Percentiles rank a stretch among this genome's conserved stretches.
Conservation (phyloP, 306 rosid species). For the Morella rubra region DNA sequence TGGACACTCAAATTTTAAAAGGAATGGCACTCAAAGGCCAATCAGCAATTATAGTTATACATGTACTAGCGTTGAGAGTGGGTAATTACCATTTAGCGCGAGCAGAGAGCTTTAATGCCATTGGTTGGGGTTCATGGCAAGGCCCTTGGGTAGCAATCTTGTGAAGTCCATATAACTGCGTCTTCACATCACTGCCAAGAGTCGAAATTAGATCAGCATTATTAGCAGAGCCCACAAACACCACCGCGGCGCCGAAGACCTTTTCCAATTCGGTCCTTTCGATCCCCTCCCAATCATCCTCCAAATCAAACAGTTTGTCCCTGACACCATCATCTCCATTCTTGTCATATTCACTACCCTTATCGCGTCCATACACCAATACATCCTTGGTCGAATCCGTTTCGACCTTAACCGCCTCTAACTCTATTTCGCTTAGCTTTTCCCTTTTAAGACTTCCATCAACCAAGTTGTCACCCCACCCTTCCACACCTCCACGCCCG, state of each 20-base stretch:
- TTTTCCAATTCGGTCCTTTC: slow-evolving; percentile 73
- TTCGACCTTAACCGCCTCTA: slow-evolving; percentile 18
- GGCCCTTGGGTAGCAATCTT: slow-evolving; percentile 70
- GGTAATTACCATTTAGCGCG: slow-evolving; percentile 68
- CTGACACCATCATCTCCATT: slow-evolving; percentile 10
- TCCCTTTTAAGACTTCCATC: slow-evolving; percentile 31
- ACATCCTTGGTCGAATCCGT: slow-evolving; percentile 11
- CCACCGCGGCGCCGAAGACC: slow-evolving; percentile 57
- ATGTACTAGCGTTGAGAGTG: not conserved
- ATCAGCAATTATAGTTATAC: not conserved
- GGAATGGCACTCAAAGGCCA: not conserved
- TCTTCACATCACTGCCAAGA: slow-evolving; percentile 48
- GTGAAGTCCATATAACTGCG: slow-evolving; percentile 60
- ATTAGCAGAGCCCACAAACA: slow-evolving; percentile 39
- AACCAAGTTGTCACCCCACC: not conserved
- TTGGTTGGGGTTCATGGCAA: slow-evolving; percentile 65
- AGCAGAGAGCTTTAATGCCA: slow-evolving; percentile 60
- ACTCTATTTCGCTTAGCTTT: slow-evolving; percentile 24
- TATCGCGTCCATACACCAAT: slow-evolving; percentile 22
- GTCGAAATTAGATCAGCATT: slow-evolving; percentile 28
- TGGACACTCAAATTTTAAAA: not conserved
- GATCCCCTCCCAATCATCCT: slow-evolving; percentile 83
- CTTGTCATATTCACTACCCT: slow-evolving; percentile 24
- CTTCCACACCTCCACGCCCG: not conserved
- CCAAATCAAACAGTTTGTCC: slow-evolving; percentile 33